phyloP scores from a whole-genome alignment of 352 stramenopile genomes.

The Globisporangium lucens region DNA sequence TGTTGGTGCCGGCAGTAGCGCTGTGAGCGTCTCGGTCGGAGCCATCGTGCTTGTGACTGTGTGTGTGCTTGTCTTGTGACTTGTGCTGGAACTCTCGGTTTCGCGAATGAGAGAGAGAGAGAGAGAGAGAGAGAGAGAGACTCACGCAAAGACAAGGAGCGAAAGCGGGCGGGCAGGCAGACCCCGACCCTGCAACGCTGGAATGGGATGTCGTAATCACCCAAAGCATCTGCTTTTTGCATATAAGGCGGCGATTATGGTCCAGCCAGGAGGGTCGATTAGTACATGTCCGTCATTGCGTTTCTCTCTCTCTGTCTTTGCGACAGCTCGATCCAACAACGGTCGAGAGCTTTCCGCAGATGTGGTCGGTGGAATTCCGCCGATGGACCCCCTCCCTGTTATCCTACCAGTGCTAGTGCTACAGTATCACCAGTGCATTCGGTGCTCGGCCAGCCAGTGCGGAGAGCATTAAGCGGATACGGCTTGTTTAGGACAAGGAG shows the following conservation, averaged over 20 bases:
- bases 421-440: neutral
- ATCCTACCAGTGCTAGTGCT: neutral
- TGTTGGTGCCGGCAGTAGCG: neutral
- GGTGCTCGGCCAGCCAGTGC: neutral
- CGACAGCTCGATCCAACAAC: neutral
- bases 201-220: constrained; percentile 6
- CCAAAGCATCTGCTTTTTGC: neutral
- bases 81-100: neutral
- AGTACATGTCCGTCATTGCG: neutral
- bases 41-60: neutral
- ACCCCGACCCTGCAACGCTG: neutral
- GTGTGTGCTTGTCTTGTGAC: neutral
- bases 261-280: neutral
- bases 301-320: neutral
- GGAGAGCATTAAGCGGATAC: neutral
- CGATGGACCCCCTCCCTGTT: neutral
- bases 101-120: neutral
- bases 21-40: neutral
- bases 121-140: neutral
- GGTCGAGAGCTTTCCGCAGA: neutral
- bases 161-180: neutral
- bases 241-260: neutral
- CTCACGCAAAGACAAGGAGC: neutral
- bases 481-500: neutral
- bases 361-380: neutral